Percentiles rank a stretch among this genome's conserved stretches.
Evolutionary conservation across 1,139 yeast species (phyloP).

Genomic region (Pichia terricola): DNA sequence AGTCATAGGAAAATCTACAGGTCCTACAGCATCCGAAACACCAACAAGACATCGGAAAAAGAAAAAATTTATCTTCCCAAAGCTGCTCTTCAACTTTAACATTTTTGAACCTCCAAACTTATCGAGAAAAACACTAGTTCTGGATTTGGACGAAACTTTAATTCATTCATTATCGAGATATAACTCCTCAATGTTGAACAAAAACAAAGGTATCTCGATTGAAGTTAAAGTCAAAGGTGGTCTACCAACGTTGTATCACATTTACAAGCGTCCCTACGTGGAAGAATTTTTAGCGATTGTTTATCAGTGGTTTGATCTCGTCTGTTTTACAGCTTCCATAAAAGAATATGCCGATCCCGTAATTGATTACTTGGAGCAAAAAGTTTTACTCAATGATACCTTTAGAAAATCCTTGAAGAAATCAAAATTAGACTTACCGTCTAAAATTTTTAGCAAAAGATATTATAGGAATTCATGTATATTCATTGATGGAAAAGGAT

Average conservation of each 20-base stretch:
- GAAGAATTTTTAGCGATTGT: conserved; percentile 74
- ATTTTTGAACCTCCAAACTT: conserved; percentile 32
- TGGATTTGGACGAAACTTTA: conserved; percentile 89
- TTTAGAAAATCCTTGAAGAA: conserved; percentile 5
- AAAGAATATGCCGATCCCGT: conserved; percentile 96
- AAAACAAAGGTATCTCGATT: conserved; percentile 50
- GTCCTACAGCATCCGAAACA: not conserved
- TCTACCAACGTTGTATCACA: conserved; percentile 73
- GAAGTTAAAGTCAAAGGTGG: conserved; percentile 58
- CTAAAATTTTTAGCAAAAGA: conserved; percentile 44
- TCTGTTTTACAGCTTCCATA: conserved; percentile 88
- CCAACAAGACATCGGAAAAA: conserved; percentile 8
- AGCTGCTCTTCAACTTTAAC: conserved; percentile 27
- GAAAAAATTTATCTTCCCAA: conserved; percentile 34
- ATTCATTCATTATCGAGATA: conserved; percentile 81
- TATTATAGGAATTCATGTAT: conserved; percentile 78
- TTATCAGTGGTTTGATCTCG: conserved; percentile 79
- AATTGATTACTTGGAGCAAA: conserved; percentile 73
- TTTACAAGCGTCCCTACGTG: conserved; percentile 86
- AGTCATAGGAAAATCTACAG: not conserved
- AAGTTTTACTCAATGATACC: conserved; percentile 23
- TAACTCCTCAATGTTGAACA: conserved; percentile 32
- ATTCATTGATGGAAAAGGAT: conserved; percentile 65
- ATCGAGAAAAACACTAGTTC: conserved; percentile 52
- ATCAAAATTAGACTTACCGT: conserved; percentile 2